A percentile compares a stretch with the other conserved stretches of the same genome.
Conservation (phyloP, 257 asterid species). For the Thymus mandschuricus region DNA sequence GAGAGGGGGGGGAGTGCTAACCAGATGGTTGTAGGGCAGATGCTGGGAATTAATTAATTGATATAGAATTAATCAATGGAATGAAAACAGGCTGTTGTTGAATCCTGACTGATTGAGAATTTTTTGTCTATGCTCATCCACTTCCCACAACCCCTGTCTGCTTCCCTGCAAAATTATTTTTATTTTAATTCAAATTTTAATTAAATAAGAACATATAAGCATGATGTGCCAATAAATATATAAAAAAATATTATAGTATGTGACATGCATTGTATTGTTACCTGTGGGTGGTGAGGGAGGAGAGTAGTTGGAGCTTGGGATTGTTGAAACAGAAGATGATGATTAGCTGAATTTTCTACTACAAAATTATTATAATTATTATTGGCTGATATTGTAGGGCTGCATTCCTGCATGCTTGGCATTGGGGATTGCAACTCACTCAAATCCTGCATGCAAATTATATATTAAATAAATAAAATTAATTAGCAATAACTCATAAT, state of each 20-base stretch:
- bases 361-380: slow-evolving; percentile 29
- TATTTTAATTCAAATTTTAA: not conserved
- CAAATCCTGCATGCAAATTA: slow-evolving; percentile 44
- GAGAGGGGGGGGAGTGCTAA: slow-evolving; percentile 37
- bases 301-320: slow-evolving; percentile 6
- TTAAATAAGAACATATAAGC: not conserved
- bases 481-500: not conserved
- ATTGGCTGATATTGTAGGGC: slow-evolving; percentile 41
- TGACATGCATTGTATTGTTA: not conserved
- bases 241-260: not conserved
- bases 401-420: slow-evolving; percentile 36
- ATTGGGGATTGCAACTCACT: slow-evolving; percentile 47
- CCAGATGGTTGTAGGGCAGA: slow-evolving; percentile 56
- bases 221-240: not conserved
- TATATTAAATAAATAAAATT: slow-evolving; percentile 5
- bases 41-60: slow-evolving; percentile 24
- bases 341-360: slow-evolving; percentile 42
- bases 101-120: slow-evolving; percentile 52
- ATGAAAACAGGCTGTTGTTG: slow-evolving; percentile 61
- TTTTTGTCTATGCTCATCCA: slow-evolving; percentile 68
- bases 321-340: slow-evolving; percentile 48
- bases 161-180: slow-evolving; percentile 58
- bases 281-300: slow-evolving; percentile 30
- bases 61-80: slow-evolving; percentile 43
- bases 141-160: slow-evolving; percentile 70